These are phyloP conservation scores for Saitoella complicata DNA, from an alignment of 805 yeast species.

Conservation along the genomic window DNA sequence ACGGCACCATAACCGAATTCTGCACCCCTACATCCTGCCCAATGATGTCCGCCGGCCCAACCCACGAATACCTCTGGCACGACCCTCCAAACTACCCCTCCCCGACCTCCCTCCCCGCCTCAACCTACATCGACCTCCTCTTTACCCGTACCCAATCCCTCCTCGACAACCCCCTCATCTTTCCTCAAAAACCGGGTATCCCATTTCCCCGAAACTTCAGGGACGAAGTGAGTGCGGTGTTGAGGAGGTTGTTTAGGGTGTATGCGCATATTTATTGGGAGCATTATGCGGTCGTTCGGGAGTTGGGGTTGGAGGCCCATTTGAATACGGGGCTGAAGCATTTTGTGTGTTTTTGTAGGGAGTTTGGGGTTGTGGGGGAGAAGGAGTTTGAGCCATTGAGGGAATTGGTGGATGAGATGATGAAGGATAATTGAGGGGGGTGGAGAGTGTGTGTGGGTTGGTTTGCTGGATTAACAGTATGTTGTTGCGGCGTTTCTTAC, in stretches of 20 bases:
- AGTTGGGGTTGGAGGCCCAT: conserved; percentile 83
- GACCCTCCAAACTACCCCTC: conserved; percentile 44
- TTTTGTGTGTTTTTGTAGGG: conserved; percentile 71
- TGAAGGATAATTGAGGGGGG: conserved; percentile 31
- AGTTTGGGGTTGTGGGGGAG: conserved; percentile 64
- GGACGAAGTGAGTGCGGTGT: conserved; percentile 62
- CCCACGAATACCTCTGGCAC: conserved; percentile 81
- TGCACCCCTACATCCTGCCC: conserved; percentile 95
- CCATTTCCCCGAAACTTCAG: conserved; percentile 79
- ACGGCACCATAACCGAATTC: conserved; percentile 89
- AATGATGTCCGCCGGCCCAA: conserved; percentile 62
- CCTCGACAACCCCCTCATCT: conserved; percentile 75
- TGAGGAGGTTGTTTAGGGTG: conserved; percentile 81
- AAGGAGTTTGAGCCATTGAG: conserved; percentile 65
- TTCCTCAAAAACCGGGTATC: conserved; percentile 77
- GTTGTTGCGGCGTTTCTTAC: too few relatives aligned
- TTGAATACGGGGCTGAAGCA: conserved; percentile 97
- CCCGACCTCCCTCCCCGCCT: conserved; percentile 83
- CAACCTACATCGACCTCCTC: conserved; percentile 81
- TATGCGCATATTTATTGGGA: conserved; percentile 97
- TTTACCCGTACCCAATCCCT: conserved; percentile 93
- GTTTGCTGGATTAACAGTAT: too few relatives aligned
- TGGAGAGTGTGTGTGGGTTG: too few relatives aligned
- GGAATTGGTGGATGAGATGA: conserved; percentile 63
- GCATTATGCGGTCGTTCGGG: conserved; percentile 88